phyloP scores from a whole-genome alignment of 1,284 basidiomycete genomes.

The Pyrrhoderma noxium region DNA sequence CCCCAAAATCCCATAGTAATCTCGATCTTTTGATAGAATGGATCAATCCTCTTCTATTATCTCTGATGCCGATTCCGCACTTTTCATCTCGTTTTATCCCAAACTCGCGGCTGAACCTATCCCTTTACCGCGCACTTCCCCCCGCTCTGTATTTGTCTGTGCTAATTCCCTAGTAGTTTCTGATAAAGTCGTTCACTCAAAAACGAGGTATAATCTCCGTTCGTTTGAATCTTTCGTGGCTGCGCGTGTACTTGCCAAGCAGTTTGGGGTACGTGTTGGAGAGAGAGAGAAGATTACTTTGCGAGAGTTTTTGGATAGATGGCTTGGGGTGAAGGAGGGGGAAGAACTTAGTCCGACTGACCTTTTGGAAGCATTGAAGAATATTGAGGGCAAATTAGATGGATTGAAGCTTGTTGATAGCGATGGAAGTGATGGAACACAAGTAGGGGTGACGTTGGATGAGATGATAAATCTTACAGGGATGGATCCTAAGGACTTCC shows the following conservation, averaged over 20 bases:
- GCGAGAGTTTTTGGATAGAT: slow-evolving; percentile 42
- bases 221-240: slow-evolving; percentile 81
- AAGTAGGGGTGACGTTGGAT: slow-evolving; percentile 57
- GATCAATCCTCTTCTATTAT: slow-evolving; percentile 83
- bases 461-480: slow-evolving; percentile 68
- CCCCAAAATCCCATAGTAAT: too few relatives aligned
- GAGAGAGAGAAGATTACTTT: slow-evolving; percentile 37
- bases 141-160: slow-evolving; percentile 61
- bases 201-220: slow-evolving; percentile 77
- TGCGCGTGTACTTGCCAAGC: slow-evolving; percentile 61
- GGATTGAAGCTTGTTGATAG: slow-evolving; percentile 37
- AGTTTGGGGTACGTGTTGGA: slow-evolving; percentile 40
- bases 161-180: slow-evolving; percentile 83
- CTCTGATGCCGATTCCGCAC: slow-evolving; percentile 56
- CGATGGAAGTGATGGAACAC: slow-evolving; percentile 21
- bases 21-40: slow-evolving; percentile 40
- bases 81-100: slow-evolving; percentile 80
- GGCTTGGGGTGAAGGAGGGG: slow-evolving; percentile 34
- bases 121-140: slow-evolving; percentile 41
- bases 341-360: slow-evolving; percentile 33
- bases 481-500: slow-evolving; percentile 48
- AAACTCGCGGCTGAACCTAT: slow-evolving; percentile 58
- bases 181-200: slow-evolving; percentile 72
- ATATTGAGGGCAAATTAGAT: slow-evolving; percentile 44
- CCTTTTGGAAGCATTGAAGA: slow-evolving; percentile 42